Conservation (phyloP, 2,329 filamentous ascomycete species). For the Penicillium fuscoglaucum region DNA sequence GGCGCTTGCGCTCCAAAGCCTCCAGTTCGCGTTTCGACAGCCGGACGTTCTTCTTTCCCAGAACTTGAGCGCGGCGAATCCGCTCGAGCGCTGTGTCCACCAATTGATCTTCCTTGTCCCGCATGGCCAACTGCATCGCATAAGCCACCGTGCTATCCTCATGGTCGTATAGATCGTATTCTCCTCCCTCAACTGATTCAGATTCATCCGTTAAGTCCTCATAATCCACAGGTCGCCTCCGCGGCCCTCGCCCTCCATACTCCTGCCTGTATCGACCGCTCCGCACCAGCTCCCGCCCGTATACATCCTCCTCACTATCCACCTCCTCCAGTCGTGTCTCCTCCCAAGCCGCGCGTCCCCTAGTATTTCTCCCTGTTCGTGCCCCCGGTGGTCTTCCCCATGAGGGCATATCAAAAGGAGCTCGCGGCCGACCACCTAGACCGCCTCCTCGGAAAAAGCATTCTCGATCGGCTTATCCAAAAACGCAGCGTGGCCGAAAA, state of each 20-base stretch:
- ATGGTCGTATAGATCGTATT: slow-evolving; percentile 56
- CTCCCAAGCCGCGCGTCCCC: slow-evolving; percentile 56
- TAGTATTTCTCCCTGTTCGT: slow-evolving; percentile 64
- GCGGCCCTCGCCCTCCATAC: slow-evolving; percentile 35
- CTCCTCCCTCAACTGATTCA: slow-evolving; percentile 48
- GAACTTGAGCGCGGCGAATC: slow-evolving; percentile 74
- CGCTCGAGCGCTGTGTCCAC: slow-evolving; percentile 76
- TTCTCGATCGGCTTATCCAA: slow-evolving; percentile 99
- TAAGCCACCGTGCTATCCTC: slow-evolving; percentile 46
- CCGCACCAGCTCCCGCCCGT: slow-evolving; percentile 26
- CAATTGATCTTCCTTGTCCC: slow-evolving; percentile 71
- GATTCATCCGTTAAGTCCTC: slow-evolving; percentile 52
- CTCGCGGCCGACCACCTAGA: slow-evolving; percentile 99
- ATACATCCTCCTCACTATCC: slow-evolving; percentile 45
- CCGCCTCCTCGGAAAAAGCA: slow-evolving; percentile 99
- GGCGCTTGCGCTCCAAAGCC: slow-evolving; percentile 70
- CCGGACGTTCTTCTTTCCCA: slow-evolving; percentile 75
- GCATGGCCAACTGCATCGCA: slow-evolving; percentile 56
- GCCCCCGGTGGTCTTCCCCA: slow-evolving; percentile 99
- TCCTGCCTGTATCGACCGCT: slow-evolving; percentile 36
- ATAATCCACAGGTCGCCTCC: slow-evolving; percentile 38
- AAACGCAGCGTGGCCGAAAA: slow-evolving; percentile 90
- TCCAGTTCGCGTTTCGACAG: slow-evolving; percentile 77
- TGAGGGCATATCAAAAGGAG: slow-evolving; percentile 86
- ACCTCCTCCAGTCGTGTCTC: slow-evolving; percentile 45